Base-by-base conservation (phyloP, 345 rosid species). In the Salix udensis region DNA sequence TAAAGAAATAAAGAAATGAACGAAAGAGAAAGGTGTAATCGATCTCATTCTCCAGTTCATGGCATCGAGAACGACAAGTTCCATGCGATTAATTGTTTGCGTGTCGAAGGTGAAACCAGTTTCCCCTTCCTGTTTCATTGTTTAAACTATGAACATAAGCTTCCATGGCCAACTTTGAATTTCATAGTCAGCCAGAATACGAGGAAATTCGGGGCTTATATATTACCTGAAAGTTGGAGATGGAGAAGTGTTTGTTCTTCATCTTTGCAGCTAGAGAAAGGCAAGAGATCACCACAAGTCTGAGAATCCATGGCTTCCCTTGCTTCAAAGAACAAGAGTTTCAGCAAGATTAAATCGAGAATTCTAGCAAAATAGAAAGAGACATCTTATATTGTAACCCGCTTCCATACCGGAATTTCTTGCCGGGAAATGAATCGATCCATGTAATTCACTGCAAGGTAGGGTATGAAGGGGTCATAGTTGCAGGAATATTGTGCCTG, bases 31-130 rank as follows among this genome's bases (percentile, higher is more conserved):
- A 15, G 96, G 96, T 0, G 96, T 91, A 34, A 91, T 76, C 12
- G 93, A 88, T 73, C 96, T 87, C 93, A 88, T 89, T 75, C 93
- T 74, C 96, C 96, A 91, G 65, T 87, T 79, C 75, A 91, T 74
- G 2, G 85, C 88, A 72, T 82, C 89, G 65, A 89, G 89, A 73
- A 91, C 70, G 16, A 89, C 75, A 39, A 83, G 71, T 84, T 91
- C 93, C 93, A 88, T 91, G 11, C 91, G 75, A 28, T 80, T 84
- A 16, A 89, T 66, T 2, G 87, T 80, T 53, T 80, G 85, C 6
- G 81, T 75, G 58, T 89, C 87, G 15, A 85, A 87, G 11, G 64
- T 46, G 79, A 84, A 74, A 10, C 81, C 74, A 42, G 73, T 85
- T 71, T 70, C 84, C 65, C 50, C 86, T 4, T 73, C 72, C 89